Conservation (phyloP, 2,329 filamentous ascomycete genomes). For the Zelopaecilomyces penicillatus region DNA sequence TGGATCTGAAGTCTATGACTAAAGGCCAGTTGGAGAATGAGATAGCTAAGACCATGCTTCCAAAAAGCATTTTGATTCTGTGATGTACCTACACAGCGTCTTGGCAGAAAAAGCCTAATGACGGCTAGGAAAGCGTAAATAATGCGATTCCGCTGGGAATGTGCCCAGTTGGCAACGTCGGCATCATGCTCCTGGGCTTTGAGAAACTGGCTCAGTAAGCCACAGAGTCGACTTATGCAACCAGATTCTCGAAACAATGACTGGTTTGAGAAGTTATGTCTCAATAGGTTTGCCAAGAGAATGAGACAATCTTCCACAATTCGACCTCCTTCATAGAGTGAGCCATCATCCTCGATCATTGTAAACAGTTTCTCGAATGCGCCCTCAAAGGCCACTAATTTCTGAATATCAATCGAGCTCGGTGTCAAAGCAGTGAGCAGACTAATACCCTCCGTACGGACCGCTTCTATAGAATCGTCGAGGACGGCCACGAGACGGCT, state of each 20-base stretch:
- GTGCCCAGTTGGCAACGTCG: slow-evolving; percentile 66
- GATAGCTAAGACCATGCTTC: slow-evolving; percentile 70
- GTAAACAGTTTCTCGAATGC: slow-evolving; percentile 81
- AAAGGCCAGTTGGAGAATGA: slow-evolving; percentile 77
- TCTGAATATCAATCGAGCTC: slow-evolving; percentile 80
- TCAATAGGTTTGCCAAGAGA: slow-evolving; percentile 78
- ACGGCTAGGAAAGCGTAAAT: slow-evolving; percentile 84
- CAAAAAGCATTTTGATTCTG: slow-evolving; percentile 83
- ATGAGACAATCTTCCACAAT: slow-evolving; percentile 90
- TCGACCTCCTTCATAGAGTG: slow-evolving; percentile 71
- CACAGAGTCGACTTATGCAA: slow-evolving; percentile 63
- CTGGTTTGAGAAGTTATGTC: slow-evolving; percentile 85
- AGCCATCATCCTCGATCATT: slow-evolving; percentile 75
- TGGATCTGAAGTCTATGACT: slow-evolving; percentile 60
- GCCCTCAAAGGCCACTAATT: slow-evolving; percentile 90
- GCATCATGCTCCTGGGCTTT: slow-evolving; percentile 41
- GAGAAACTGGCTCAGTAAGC: slow-evolving; percentile 55
- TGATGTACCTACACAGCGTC: slow-evolving; percentile 69
- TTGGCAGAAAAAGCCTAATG: slow-evolving; percentile 73
- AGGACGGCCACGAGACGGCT: slow-evolving; percentile 76
- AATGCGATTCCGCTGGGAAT: slow-evolving; percentile 77
- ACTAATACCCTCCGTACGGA: slow-evolving; percentile 81
- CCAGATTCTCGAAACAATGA: slow-evolving; percentile 88
- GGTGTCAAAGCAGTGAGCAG: slow-evolving; percentile 84
- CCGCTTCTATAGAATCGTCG: slow-evolving; percentile 76